Conservation (phyloP, 257 asterid species). For the Solanum gracilifrons region DNA sequence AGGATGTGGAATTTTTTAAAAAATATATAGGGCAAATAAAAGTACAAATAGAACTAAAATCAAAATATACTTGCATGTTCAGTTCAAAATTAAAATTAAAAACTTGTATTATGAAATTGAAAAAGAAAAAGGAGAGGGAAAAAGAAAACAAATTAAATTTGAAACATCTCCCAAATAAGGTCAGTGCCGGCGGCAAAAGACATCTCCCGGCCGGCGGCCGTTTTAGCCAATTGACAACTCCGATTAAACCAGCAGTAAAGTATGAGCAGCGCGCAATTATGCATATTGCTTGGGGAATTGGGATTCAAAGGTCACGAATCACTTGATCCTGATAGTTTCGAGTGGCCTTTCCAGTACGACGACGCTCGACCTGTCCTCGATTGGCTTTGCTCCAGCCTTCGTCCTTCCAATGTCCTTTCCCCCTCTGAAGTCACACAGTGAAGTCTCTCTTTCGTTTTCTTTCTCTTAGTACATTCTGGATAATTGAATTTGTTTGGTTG, state of each 20-base stretch:
- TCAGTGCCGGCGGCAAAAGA: conserved; percentile 41
- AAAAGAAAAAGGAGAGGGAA: background rate
- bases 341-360: conserved; percentile 98
- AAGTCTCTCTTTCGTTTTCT: conserved; percentile 4
- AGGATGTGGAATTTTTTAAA: background rate
- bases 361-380: conserved; percentile 92
- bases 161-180: conserved; percentile 1
- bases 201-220: background rate
- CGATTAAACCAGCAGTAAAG: background rate
- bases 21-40: background rate
- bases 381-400: conserved; percentile 95
- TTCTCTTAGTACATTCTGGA: background rate
- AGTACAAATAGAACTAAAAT: background rate
- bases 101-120: background rate
- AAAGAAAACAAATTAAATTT: background rate
- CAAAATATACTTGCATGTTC: background rate
- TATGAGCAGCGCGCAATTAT: conserved; percentile 67
- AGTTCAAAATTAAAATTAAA: background rate
- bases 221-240: background rate
- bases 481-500: background rate
- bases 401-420: conserved; percentile 84
- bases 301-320: conserved; percentile 69
- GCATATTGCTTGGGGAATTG: conserved; percentile 72
- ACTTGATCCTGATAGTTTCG: conserved; percentile 87
- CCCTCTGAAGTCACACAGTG: conserved; percentile 75